Evolutionary conservation across 106 monocot genomes (phyloP).

Genomic region (Dioscorea zingiberensis): DNA sequence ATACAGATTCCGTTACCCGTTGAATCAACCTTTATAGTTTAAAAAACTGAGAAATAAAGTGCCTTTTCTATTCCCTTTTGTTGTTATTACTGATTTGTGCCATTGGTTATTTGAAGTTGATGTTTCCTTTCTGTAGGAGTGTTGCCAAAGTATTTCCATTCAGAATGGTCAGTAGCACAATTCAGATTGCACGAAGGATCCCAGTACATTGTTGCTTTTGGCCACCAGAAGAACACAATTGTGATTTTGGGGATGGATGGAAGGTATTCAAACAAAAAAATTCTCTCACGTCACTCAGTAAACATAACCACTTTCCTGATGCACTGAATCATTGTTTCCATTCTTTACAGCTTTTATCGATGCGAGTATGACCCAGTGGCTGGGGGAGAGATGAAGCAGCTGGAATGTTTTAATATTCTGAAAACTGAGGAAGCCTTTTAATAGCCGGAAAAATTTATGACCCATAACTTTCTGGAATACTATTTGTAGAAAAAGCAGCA

Average conservation of each 20-base stretch:
- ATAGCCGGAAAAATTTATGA: not conserved
- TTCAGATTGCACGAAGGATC: constrained; percentile 83
- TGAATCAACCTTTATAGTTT: too few species aligned
- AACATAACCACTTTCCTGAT: too few species aligned
- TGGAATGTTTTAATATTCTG: constrained; percentile 63
- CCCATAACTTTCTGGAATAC: too few species aligned
- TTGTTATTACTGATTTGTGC: not conserved
- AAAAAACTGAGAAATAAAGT: too few species aligned
- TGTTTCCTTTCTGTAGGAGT: constrained; percentile 46
- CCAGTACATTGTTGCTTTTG: constrained; percentile 92
- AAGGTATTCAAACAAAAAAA: constrained; percentile 33
- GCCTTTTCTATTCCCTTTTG: too few species aligned
- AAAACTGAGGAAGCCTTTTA: constrained; percentile 29
- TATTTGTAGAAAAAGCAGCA: too few species aligned
- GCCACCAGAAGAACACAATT: constrained; percentile 86
- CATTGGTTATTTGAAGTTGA: too few species aligned
- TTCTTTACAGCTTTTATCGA: constrained; percentile 50
- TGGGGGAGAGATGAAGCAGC: constrained; percentile 72
- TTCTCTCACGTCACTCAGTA: too few species aligned
- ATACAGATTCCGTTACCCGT: too few species aligned
- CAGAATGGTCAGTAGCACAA: constrained; percentile 98
- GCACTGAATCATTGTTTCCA: not conserved
- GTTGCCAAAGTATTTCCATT: constrained; percentile 92
- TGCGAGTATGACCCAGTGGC: constrained; percentile 52
- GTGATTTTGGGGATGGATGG: constrained; percentile 97